Percentiles rank a stretch among this genome's conserved stretches.
phyloP scores from a whole-genome alignment of 352 stramenopile species.

The Halophytophthora polymorphica region DNA sequence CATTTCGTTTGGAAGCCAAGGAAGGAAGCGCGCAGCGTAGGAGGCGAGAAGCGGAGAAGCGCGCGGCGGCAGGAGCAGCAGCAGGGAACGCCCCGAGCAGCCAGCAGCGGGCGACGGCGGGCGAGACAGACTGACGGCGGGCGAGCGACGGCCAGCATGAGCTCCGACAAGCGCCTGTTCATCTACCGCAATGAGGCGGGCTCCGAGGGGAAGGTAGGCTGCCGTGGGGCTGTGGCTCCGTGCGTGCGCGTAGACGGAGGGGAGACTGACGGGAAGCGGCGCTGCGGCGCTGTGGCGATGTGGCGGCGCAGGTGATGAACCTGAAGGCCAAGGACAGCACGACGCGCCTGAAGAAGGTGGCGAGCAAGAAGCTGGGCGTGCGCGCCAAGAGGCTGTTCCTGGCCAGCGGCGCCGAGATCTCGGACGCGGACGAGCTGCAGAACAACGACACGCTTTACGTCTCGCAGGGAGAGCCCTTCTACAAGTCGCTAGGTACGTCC shows the following conservation, averaged over 20 bases:
- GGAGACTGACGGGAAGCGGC: conserved; percentile 2
- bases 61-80: too few species aligned
- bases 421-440: conserved; percentile 83
- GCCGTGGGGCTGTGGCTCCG: background rate
- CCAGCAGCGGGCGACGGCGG: conserved; percentile 5
- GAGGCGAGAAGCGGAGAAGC: too few species aligned
- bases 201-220: conserved; percentile 69
- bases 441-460: conserved; percentile 90
- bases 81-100: background rate
- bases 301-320: conserved; percentile 67
- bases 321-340: conserved; percentile 71
- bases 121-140: conserved; percentile 11
- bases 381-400: conserved; percentile 79
- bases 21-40: too few species aligned
- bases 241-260: background rate
- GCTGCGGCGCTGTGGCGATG: background rate
- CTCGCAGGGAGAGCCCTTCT: conserved; percentile 82
- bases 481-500: conserved; percentile 62
- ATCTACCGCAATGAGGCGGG: conserved; percentile 87
- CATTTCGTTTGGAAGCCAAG: background rate
- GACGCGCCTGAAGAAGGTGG: conserved; percentile 72
- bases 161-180: conserved; percentile 76
- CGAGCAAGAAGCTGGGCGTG: conserved; percentile 83
- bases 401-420: conserved; percentile 77
- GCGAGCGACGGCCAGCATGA: conserved; percentile 38